phyloP scores from a whole-genome alignment of 2,329 filamentous ascomycete species.

The Fusarium stilboides region DNA sequence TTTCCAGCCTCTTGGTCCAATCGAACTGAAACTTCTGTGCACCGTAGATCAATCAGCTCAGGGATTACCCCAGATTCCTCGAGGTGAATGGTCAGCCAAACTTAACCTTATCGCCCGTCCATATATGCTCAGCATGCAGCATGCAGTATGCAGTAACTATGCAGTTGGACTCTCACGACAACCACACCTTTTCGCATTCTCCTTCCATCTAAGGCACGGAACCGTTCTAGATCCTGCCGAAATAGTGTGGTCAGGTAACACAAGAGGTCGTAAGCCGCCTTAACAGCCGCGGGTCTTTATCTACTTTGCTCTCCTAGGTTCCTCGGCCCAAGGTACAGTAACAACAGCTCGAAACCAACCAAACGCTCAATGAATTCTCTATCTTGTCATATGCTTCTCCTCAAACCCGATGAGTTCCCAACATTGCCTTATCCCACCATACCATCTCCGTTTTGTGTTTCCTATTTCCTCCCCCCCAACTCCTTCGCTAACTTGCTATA shows the following conservation, averaged over 20 bases:
- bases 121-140: conserved; percentile 5
- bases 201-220: conserved; percentile 56
- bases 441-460: conserved; percentile 13
- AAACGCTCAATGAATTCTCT: background rate
- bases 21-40: conserved; percentile 8
- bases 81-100: background rate
- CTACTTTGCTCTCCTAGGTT: background rate
- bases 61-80: conserved; percentile 21
- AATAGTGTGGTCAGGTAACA: background rate
- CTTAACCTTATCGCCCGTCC: conserved; percentile 7
- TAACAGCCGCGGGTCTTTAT: background rate
- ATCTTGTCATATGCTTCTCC: background rate
- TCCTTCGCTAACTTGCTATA: conserved; percentile 36
- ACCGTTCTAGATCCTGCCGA: conserved; percentile 40
- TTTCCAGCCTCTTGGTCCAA: conserved; percentile 17
- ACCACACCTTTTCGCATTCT: conserved; percentile 43
- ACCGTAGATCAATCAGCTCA: conserved; percentile 9
- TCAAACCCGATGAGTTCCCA: background rate
- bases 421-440: background rate
- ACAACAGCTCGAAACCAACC: background rate
- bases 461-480: conserved; percentile 34
- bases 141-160: too few relatives aligned
- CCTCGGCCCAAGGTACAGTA: background rate
- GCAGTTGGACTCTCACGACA: background rate
- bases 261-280: background rate